Conservation (phyloP, 805 yeast genomes). For the Metschnikowia gelsemii region DNA sequence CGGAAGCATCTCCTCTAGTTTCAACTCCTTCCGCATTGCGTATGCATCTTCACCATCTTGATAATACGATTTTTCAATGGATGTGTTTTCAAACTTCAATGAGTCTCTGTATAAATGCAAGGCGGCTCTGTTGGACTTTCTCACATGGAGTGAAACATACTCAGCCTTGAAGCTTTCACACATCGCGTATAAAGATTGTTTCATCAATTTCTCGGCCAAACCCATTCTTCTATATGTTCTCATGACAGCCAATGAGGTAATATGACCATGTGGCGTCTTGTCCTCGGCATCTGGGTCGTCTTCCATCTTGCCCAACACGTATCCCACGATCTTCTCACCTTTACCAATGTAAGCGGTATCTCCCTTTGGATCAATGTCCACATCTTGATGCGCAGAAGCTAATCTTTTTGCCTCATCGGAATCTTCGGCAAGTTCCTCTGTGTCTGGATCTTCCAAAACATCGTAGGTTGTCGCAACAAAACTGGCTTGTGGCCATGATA, state of each 20-base stretch:
- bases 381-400: conserved; percentile 18
- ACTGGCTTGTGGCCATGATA: conserved; percentile 97
- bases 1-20: conserved; percentile 61
- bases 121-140: conserved; percentile 93
- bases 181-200: conserved; percentile 76
- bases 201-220: conserved; percentile 86
- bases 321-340: conserved; percentile 89
- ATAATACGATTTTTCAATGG: conserved; percentile 84
- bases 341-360: conserved; percentile 63
- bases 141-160: conserved; percentile 87
- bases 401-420: conserved; percentile 1
- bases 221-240: conserved; percentile 95
- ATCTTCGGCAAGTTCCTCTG: conserved; percentile 12
- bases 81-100: conserved; percentile 74
- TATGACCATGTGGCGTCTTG: conserved; percentile 85
- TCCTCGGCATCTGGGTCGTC: conserved; percentile 81
- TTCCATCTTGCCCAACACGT: conserved; percentile 94
- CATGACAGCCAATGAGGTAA: conserved; percentile 92
- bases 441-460: conserved; percentile 26
- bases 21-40: conserved; percentile 77
- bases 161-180: conserved; percentile 79
- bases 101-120: conserved; percentile 87
- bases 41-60: conserved; percentile 98
- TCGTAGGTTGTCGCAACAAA: conserved; percentile 88
- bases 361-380: conserved; percentile 45